A percentile compares a stretch with the other conserved stretches of the same genome.
phyloP scores from a whole-genome alignment of 768 basidiomycete genomes.

The Termitomyces sp. region DNA sequence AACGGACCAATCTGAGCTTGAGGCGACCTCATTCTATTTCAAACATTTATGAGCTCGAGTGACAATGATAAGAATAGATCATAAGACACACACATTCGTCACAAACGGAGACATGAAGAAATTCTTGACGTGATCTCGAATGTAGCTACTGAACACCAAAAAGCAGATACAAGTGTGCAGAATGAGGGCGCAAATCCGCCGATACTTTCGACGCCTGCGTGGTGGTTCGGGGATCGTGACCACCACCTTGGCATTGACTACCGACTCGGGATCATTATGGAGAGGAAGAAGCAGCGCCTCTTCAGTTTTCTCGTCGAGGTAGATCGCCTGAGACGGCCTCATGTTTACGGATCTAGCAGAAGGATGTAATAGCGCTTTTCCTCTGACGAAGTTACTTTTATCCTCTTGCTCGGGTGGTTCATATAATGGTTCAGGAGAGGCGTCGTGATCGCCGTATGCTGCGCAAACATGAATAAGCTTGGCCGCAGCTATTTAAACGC shows the following conservation, averaged over 20 bases:
- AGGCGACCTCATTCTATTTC: background rate
- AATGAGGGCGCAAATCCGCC: background rate
- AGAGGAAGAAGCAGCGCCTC: background rate
- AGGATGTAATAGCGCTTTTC: background rate
- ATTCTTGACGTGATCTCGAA: background rate
- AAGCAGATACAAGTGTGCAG: background rate
- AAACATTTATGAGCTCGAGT: background rate
- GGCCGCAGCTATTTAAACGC: background rate
- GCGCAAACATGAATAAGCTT: background rate
- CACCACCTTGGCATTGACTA: no score
- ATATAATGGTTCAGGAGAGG: background rate
- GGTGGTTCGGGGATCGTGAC: background rate
- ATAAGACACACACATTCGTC: background rate
- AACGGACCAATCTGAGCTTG: slow-evolving; percentile 11
- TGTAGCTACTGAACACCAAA: background rate
- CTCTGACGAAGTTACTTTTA: background rate
- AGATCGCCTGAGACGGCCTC: slow-evolving; percentile 9
- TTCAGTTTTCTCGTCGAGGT: slow-evolving; percentile 8
- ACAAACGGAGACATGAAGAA: background rate
- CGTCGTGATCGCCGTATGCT: background rate
- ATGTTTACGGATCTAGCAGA: background rate
- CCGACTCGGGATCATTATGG: background rate
- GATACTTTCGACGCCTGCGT: slow-evolving; percentile 1
- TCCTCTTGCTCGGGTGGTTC: background rate
- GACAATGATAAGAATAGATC: background rate